Evolutionary conservation across 805 yeast species (phyloP).

Genomic region (Saturnispora zaruensis): DNA sequence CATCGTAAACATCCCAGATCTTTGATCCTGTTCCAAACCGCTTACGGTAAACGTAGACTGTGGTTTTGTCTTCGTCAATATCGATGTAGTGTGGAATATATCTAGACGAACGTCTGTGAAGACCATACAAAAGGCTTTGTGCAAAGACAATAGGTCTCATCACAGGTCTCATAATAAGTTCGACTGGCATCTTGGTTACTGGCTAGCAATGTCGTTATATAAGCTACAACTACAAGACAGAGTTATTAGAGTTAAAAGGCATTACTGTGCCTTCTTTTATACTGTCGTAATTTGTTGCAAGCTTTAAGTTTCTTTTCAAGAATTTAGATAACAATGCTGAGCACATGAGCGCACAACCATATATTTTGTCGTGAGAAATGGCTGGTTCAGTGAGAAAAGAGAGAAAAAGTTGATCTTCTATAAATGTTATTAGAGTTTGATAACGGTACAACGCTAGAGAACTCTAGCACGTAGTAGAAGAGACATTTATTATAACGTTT

Average conservation of each 20-base stretch:
- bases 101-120: slow-evolving; percentile 48
- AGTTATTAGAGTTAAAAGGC: background rate
- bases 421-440: background rate
- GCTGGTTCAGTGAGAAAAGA: background rate
- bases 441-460: background rate
- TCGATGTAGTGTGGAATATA: slow-evolving; percentile 48
- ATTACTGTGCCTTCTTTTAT: background rate
- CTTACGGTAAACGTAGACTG: slow-evolving; percentile 41
- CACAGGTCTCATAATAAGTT: slow-evolving; percentile 47
- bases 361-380: background rate
- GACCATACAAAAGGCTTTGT: slow-evolving; percentile 44
- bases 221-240: background rate
- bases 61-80: slow-evolving; percentile 28
- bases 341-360: background rate
- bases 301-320: background rate
- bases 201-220: background rate
- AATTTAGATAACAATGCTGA: background rate
- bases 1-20: slow-evolving; percentile 44
- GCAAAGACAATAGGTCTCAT: slow-evolving; percentile 53
- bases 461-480: no score
- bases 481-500: no score
- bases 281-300: background rate
- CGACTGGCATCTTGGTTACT: slow-evolving; percentile 42
- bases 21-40: slow-evolving; percentile 58
- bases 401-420: background rate